Evolutionary conservation across 2,329 filamentous ascomycete species (phyloP), one percentile per base, ranked within the genome.

Genomic region (Fusarium citri): DNA sequence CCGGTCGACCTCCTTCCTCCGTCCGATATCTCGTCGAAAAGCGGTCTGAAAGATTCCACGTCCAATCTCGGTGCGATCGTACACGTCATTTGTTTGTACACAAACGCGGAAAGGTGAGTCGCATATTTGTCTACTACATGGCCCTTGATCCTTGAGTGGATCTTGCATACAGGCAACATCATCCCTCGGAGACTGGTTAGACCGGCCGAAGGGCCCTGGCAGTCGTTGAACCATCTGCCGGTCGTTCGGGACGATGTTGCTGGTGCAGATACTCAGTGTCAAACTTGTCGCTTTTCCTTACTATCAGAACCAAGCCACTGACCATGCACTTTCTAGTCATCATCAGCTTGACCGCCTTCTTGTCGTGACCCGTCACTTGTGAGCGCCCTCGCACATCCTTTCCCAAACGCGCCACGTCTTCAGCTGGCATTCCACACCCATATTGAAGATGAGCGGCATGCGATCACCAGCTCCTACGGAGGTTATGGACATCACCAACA

Each of bases 401-500:
- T 51, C 56, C 64, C 57, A 60, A 64, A 72, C 69, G 60, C 69
- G 64, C 69, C 72, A 72, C 66, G 61, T 62, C 59, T 55, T 66
- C 66, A 64, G 54, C 64, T 64, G 41, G 60, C 59, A 62, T 45
- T 56, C 58, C 55, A 62, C 56, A 64, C 34, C 64, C 55, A 68
- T 53, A 43, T 72, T 69, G 54, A 76, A 76, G 68, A 76, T 76
- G 73, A 76, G 74, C 74, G 79, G 74, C 68, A 81, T 83, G 79
- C 78, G 76, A 77, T 83, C 82, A 75, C 80, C 82, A 70, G 81
- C 80, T 65, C 78, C 83, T 51, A 80, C 80, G 72, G 82, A 84
- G 78, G 82, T 85, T 64, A 86, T 86, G 84, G 84, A 84, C 74
- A 84, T 86, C 73, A 84, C 81, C 73, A 84, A 81, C 76, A 84